Evolutionary conservation across 1,139 yeast genomes (phyloP).

Genomic region (Hyphopichia fennica): DNA sequence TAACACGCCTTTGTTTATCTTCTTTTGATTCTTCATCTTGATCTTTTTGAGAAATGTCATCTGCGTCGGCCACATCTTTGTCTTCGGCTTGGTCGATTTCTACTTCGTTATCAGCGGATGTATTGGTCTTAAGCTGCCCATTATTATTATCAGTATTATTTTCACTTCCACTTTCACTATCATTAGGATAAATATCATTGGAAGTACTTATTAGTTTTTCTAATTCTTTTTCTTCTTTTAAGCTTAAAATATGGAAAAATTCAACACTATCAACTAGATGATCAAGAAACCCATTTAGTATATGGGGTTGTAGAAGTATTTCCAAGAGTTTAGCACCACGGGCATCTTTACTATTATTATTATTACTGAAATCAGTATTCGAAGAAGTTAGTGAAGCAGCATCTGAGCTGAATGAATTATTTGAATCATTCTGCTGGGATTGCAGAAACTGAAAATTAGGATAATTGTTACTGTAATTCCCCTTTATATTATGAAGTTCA

Average conservation of each 20-base stretch:
- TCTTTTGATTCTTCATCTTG: constrained; percentile 30
- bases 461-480: constrained; percentile 26
- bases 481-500: constrained; percentile 43
- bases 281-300: constrained; percentile 42
- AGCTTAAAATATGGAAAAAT: constrained; percentile 30
- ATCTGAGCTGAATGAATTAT: constrained; percentile 19
- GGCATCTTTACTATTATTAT: constrained; percentile 30
- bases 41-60: constrained; percentile 6
- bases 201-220: constrained; percentile 11
- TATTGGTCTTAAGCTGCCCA: not conserved
- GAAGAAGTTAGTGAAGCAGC: constrained; percentile 41
- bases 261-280: constrained; percentile 38
- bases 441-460: constrained; percentile 35
- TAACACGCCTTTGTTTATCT: constrained; percentile 40
- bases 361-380: constrained; percentile 27
- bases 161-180: constrained; percentile 5
- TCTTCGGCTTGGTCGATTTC: constrained; percentile 11
- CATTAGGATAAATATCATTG: constrained; percentile 8
- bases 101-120: constrained; percentile 11
- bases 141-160: constrained; percentile 2
- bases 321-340: constrained; percentile 44
- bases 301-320: constrained; percentile 46
- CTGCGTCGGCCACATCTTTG: not conserved
- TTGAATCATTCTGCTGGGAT: constrained; percentile 12
- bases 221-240: constrained; percentile 24